phyloP scores from a whole-genome alignment of 352 stramenopile species.

The Pythium sp. region DNA sequence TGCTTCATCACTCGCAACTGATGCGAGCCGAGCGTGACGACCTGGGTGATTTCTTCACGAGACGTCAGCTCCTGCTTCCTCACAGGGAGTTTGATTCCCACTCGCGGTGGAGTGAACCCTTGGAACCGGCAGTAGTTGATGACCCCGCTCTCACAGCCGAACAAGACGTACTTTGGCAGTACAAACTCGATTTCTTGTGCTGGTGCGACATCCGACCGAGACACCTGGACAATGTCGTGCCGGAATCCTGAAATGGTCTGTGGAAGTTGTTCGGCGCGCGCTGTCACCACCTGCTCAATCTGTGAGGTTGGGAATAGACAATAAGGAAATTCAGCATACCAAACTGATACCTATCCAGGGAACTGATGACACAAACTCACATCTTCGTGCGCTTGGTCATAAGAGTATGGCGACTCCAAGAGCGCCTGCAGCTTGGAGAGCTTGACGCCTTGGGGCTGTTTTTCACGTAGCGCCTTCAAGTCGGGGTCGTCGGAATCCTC shows the following conservation, averaged over 20 bases:
- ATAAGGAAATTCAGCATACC: background rate
- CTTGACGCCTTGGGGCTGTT: background rate
- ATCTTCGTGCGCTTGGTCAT: background rate
- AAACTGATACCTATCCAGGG: background rate
- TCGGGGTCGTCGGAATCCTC: background rate
- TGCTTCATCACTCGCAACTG: slow-evolving; percentile 4
- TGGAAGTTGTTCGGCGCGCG: background rate
- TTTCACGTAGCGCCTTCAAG: background rate
- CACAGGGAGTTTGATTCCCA: background rate
- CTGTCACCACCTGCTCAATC: background rate
- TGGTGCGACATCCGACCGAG: background rate
- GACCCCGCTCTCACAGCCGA: slow-evolving; percentile 1
- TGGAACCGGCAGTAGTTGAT: slow-evolving; percentile 6
- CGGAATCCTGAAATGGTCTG: background rate
- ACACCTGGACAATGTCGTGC: background rate
- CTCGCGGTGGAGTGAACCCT: background rate
- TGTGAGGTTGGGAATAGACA: background rate
- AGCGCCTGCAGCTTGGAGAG: slow-evolving; percentile 2
- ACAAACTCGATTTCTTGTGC: slow-evolving; percentile 4
- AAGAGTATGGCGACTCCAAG: slow-evolving; percentile 7
- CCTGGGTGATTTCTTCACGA: background rate
- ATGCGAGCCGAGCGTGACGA: background rate
- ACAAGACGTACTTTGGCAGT: slow-evolving; percentile 4
- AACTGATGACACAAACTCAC: background rate
- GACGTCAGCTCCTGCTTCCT: background rate